Evolutionary conservation across 1,284 basidiomycete species (phyloP), one percentile per base, ranked within the genome.

Genomic region (Rhizoctonia solani): DNA sequence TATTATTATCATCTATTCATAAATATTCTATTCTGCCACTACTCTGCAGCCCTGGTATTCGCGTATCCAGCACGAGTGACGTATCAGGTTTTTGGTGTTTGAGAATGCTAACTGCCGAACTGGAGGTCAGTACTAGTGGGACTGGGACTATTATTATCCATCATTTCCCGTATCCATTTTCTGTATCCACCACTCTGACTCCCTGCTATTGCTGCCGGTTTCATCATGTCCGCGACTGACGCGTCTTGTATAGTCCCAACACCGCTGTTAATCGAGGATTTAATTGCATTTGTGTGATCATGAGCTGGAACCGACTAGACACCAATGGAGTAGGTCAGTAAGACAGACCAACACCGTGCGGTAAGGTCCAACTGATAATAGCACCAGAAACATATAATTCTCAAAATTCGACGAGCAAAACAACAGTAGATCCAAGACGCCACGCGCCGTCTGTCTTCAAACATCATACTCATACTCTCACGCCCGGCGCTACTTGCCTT

Each of bases 71-170:
- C 46, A 54, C 61, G 61, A 54, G 41, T n/a, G 50, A 44, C 39
- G 61, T 66, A 66, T 66, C 61, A 66, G 30, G 50, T 49, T 63
- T 66, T 54, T 42, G 50, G 61, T 66, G 50, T 54, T 66, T 66
- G 61, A 66, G 59, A 54, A 66, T 66, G 61, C 61, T 66, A 66
- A 66, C 61, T 66, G 61, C 61, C 61, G 61, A 30, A 54, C 52
- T 54, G 61, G 61, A 66, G 61, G 61, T 66, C 27, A 66, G n/a
- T n/a, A n/a, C n/a, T n/a, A n/a, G 61, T 66, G 61, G 61, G 61
- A 66, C 44, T 66, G 61, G 61, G 61, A 66, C 44, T 66, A 52
- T 39, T 53, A 54, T 41, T 65, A 46, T 41, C 41, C 44, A 16
- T 37, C 50, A 44, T 42, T 34, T 47, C n/a, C 41, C 42, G 13